Conservation (phyloP, 192 early-diverging fungal species). For the Obelidium mucronatum region DNA sequence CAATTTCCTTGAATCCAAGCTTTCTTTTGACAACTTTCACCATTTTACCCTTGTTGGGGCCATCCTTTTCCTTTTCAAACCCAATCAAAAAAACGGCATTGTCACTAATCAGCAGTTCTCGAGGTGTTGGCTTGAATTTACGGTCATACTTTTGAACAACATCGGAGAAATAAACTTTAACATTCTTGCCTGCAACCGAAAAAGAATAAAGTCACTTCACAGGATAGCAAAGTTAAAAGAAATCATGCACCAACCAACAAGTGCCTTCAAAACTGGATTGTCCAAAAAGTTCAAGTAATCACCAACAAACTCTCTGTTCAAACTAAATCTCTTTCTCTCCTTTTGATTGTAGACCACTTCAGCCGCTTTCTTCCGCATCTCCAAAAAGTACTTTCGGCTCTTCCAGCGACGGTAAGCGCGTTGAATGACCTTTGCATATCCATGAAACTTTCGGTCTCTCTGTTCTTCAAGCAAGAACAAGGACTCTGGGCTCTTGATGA, state of each 20-base stretch:
- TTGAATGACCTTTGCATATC: slow-evolving; percentile 93
- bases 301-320: slow-evolving; percentile 88
- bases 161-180: slow-evolving; percentile 61
- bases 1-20: slow-evolving; percentile 51
- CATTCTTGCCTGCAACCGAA: slow-evolving; percentile 56
- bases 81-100: slow-evolving; percentile 59
- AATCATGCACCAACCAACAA: slow-evolving; percentile 52
- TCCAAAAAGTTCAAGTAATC: slow-evolving; percentile 82
- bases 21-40: slow-evolving; percentile 67
- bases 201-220: neutral
- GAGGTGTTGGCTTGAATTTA: slow-evolving; percentile 58
- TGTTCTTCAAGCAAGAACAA: slow-evolving; percentile 90
- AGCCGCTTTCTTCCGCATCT: slow-evolving; percentile 92
- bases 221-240: neutral
- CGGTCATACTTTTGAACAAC: slow-evolving; percentile 64
- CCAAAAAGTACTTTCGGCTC: slow-evolving; percentile 85
- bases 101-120: slow-evolving; percentile 62
- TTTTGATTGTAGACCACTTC: slow-evolving; percentile 89
- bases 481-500: slow-evolving; percentile 95
- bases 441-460: slow-evolving; percentile 96
- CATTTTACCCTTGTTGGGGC: slow-evolving; percentile 67
- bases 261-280: slow-evolving; percentile 61
- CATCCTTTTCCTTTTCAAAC: slow-evolving; percentile 59
- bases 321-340: slow-evolving; percentile 88
- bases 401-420: slow-evolving; percentile 89